Evolutionary conservation across 164 flowering plant genomes (phyloP), one percentile per base, ranked within the genome.

Genomic region (Piper longum): DNA sequence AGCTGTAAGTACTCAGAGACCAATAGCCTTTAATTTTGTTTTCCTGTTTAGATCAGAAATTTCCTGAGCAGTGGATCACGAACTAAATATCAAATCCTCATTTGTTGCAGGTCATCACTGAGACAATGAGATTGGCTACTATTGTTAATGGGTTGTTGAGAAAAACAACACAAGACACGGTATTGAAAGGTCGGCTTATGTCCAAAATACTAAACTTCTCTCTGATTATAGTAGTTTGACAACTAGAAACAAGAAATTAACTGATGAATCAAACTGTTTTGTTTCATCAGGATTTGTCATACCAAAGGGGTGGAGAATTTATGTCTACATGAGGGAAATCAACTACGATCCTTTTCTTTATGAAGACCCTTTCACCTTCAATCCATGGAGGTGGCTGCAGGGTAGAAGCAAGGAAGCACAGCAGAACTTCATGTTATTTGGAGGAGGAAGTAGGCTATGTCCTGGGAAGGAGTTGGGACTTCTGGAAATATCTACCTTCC

Each of bases 401-500:
- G 92, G 81, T 44, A 81, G 72, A 62, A 79, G 73, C 66, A 44
- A 79, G 70, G 98, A 91, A 68, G 65, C 80, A n/a, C 85, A 84
- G 16, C 79, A 74, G 63, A 69, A 81, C 66, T 78, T 74, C 62
- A 68, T 87, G 60, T 55, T 87, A 40, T 91, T 91, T 72, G 98
- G 98, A 62, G 95, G 88, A 40, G 98, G 98, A 51, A 81, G 70
- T 14, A 78, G 98, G 67, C 81, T 71, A 26, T 91, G 98, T 65
- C 98, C 98, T 8, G 98, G 98, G 66, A 91, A 91, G 68, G 98
- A 91, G 70, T 71, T 87, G 59, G 96, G 96, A 40, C 74, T 87
- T 7, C 85, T 79, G 1, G 91, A 81, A 71, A 78, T 91, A 43
- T 81, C 95, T 2, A 74, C 77, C 55, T 87, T 89, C 69, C 86